These are phyloP conservation scores for Cocos nucifera DNA, from an alignment of 176 grass and related monocot species.

Conservation along the genomic window DNA sequence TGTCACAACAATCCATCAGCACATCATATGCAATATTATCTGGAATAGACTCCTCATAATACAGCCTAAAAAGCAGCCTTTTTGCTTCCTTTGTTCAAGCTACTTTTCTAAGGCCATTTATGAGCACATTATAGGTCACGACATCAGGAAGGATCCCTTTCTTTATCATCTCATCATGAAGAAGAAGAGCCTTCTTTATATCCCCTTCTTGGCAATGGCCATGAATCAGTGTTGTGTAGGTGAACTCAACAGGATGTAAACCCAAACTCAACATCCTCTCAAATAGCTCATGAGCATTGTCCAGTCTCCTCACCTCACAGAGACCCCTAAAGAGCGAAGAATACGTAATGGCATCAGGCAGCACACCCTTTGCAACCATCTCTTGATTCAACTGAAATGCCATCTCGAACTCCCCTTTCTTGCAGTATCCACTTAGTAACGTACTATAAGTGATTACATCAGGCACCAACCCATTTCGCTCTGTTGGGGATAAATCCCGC, in stretches of 20 bases:
- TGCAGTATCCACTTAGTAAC: conserved; percentile 48
- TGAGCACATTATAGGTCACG: conserved; percentile 74
- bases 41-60: conserved; percentile 47
- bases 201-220: conserved; percentile 56
- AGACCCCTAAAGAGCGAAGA: conserved; percentile 64
- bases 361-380: conserved; percentile 45
- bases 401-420: conserved; percentile 40
- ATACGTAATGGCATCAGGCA: conserved; percentile 61
- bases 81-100: conserved; percentile 61
- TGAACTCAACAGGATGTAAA: conserved; percentile 57
- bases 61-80: conserved; percentile 49
- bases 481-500: too few species aligned
- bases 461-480: conserved; percentile 42
- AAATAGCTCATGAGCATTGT: conserved; percentile 38
- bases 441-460: conserved; percentile 67
- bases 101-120: conserved; percentile 63
- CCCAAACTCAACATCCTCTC: conserved; percentile 56
- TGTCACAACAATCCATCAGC: conserved; percentile 51
- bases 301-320: conserved; percentile 38
- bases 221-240: conserved; percentile 54
- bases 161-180: conserved; percentile 67
- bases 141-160: conserved; percentile 59
- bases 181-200: conserved; percentile 38
- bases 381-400: conserved; percentile 57
- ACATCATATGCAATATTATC: conserved; percentile 46